Percentiles rank a stretch among this genome's conserved stretches.
Conservation (phyloP, 176 grass and related monocot species). For the Aechmea fasciata region DNA sequence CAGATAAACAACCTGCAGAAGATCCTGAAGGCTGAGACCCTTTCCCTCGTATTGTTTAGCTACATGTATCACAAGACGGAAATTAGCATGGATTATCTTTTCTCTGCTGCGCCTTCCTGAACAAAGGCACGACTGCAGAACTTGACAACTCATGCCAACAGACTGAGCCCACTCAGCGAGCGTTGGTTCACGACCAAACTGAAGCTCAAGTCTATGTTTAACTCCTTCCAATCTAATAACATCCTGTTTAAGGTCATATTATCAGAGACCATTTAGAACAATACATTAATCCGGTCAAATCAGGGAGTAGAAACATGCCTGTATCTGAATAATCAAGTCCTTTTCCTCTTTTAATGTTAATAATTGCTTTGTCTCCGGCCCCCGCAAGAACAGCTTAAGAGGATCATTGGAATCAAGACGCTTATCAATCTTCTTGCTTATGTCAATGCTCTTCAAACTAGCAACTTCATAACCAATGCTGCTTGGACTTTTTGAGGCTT, state of each 20-base stretch:
- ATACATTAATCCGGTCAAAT: background rate
- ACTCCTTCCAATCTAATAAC: slow-evolving; percentile 62
- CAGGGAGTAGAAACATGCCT: slow-evolving; percentile 28
- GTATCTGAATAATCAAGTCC: slow-evolving; percentile 49
- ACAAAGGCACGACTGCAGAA: slow-evolving; percentile 36
- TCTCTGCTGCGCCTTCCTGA: slow-evolving; percentile 43
- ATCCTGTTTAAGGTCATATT: slow-evolving; percentile 13
- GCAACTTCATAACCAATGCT: slow-evolving; percentile 12
- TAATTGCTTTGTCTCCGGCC: slow-evolving; percentile 53
- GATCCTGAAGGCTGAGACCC: slow-evolving; percentile 55
- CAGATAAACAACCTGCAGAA: slow-evolving; percentile 43
- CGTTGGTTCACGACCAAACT: slow-evolving; percentile 50
- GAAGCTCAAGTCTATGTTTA: slow-evolving; percentile 35
- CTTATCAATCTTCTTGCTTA: slow-evolving; percentile 33
- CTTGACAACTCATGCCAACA: slow-evolving; percentile 56
- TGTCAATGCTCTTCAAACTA: slow-evolving; percentile 24
- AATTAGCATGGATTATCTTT: slow-evolving; percentile 68
- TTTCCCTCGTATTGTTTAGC: slow-evolving; percentile 65
- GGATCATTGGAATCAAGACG: slow-evolving; percentile 42
- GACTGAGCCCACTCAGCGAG: slow-evolving; percentile 56
- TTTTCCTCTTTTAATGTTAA: slow-evolving; percentile 55
- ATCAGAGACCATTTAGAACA: slow-evolving; percentile 6
- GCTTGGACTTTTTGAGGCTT: slow-evolving; percentile 11
- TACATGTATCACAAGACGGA: slow-evolving; percentile 69
- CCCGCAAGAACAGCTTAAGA: slow-evolving; percentile 47